These are phyloP conservation scores for Diaporthe longicolla DNA, from an alignment of 2,329 filamentous ascomycete genomes.

Conservation along the genomic window DNA sequence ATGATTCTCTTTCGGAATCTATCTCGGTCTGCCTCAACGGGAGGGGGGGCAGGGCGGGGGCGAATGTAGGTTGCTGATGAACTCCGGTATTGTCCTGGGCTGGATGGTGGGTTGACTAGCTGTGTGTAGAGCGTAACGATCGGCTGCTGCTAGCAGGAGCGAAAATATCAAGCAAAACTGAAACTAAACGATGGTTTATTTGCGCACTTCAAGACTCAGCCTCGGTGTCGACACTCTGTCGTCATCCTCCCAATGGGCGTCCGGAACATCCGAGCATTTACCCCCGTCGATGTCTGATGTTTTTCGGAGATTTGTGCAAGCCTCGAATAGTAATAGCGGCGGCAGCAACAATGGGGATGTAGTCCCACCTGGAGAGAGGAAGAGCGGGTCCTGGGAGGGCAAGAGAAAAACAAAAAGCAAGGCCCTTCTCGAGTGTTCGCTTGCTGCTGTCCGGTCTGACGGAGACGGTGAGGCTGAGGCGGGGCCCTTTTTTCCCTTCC, in stretches of 20 bases:
- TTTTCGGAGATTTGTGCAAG: conserved; percentile 6
- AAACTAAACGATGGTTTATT: not conserved
- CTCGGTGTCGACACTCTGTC: conserved; percentile 27
- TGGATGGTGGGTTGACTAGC: not conserved
- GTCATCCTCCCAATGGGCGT: conserved; percentile 30
- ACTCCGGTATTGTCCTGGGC: not conserved
- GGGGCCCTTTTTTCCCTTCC: not conserved
- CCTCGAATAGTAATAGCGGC: not conserved
- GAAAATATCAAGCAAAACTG: too few species aligned
- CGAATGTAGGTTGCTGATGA: not conserved
- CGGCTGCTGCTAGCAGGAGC: too few species aligned
- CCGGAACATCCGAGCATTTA: conserved; percentile 22
- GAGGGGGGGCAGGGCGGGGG: too few species aligned
- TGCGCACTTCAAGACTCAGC: conserved; percentile 10
- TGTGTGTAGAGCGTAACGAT: not conserved
- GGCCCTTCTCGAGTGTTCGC: not conserved
- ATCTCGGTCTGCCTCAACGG: not conserved
- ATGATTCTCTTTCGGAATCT: conserved; percentile 7
- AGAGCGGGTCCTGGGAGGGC: not conserved
- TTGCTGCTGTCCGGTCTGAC: conserved; percentile 5
- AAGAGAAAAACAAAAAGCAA: not conserved
- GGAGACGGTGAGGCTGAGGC: conserved; percentile 22
- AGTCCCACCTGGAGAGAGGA: not conserved
- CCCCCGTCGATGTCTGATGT: not conserved
- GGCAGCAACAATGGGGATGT: not conserved